Evolutionary conservation across 129 eudicot species (phyloP).

Genomic region (Heracleum sosnowskyi): DNA sequence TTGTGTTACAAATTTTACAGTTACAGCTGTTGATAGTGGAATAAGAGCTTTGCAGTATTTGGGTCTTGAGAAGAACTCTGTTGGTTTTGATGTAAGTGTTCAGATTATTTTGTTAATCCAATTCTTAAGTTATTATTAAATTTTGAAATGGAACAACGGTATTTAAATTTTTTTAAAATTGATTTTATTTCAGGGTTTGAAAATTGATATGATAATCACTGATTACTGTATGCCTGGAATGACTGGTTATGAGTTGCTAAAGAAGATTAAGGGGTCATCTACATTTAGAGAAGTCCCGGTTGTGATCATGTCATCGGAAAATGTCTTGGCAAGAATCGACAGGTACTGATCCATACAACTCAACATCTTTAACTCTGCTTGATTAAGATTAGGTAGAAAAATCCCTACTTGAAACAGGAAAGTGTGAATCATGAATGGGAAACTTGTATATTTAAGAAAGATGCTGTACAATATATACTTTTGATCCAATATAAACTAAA

Average conservation of each 20-base stretch:
- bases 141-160: not conserved
- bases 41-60: conserved; percentile 70
- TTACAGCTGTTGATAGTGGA: conserved; percentile 92
- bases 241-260: conserved; percentile 93
- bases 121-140: not conserved
- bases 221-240: conserved; percentile 98
- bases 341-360: conserved; percentile 29
- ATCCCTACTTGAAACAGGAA: not conserved
- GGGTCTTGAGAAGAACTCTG: conserved; percentile 59
- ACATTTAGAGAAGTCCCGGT: conserved; percentile 82
- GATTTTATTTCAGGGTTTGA: conserved; percentile 34
- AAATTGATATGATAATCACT: conserved; percentile 85
- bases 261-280: conserved; percentile 85
- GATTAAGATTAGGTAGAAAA: too few species aligned
- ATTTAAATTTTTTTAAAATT: not conserved
- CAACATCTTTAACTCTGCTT: not conserved
- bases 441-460: not conserved
- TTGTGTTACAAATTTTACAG: conserved; percentile 29
- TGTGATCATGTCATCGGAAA: conserved; percentile 96
- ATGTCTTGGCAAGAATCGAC: conserved; percentile 72
- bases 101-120: not conserved
- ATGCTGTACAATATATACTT: not conserved
- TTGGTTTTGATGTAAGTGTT: conserved; percentile 50
- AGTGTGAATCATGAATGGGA: not conserved
- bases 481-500: not conserved